Percentiles rank a stretch among this genome's conserved stretches.
phyloP scores from a whole-genome alignment of 2,329 filamentous ascomycete genomes.

The Ceratocystis cubensis region DNA sequence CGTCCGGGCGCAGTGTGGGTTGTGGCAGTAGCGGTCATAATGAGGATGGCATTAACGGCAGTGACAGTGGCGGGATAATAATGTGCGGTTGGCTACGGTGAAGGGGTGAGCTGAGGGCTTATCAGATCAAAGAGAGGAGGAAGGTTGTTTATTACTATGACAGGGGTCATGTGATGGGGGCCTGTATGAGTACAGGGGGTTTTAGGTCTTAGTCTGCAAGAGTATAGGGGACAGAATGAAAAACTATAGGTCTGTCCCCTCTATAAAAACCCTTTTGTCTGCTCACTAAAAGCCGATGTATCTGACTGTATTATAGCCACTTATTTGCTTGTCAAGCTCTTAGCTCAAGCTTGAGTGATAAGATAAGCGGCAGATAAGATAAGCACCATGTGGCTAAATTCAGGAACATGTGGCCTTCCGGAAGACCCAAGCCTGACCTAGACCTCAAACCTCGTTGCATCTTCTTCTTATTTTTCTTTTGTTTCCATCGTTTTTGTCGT shows the following conservation, averaged over 20 bases:
- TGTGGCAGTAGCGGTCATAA: not conserved
- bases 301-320: too few relatives aligned
- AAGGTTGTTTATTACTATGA: not conserved
- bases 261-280: too few relatives aligned
- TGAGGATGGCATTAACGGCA: not conserved
- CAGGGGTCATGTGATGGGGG: not conserved
- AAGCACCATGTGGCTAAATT: not conserved
- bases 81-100: not conserved
- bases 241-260: too few relatives aligned
- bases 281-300: too few relatives aligned
- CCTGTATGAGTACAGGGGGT: not conserved
- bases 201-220: not conserved
- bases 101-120: not conserved
- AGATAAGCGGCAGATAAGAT: constrained; percentile 11
- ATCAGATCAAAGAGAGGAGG: constrained; percentile 4
- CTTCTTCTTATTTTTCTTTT: not conserved
- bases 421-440: not conserved
- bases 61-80: not conserved
- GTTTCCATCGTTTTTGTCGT: constrained; percentile 9
- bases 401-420: constrained; percentile 19
- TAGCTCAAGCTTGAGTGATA: not conserved
- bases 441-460: not conserved
- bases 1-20: not conserved
- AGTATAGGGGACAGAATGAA: too few relatives aligned
- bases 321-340: not conserved